Percentiles rank a stretch among this genome's conserved stretches.
Evolutionary conservation across 768 basidiomycete species (phyloP).

Genomic region (Rhodosporidiobolus sp.): DNA sequence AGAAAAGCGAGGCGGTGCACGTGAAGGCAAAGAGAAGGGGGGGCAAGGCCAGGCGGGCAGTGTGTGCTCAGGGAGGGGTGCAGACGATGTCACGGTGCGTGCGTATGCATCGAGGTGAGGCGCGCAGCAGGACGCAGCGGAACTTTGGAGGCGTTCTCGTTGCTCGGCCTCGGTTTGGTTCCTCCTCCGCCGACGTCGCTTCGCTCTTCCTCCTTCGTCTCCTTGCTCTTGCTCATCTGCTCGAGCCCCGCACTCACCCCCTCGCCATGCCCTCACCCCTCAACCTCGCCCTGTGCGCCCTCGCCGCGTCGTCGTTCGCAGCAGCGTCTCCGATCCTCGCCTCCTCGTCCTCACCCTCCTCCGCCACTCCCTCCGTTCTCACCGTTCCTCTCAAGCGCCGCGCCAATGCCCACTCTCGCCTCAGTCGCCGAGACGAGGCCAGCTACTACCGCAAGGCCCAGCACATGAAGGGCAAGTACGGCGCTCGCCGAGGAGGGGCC

Average conservation of each 20-base stretch:
- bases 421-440: constrained; percentile 5
- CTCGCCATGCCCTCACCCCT: neutral
- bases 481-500: neutral
- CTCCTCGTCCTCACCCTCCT: neutral
- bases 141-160: neutral
- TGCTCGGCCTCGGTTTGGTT: neutral
- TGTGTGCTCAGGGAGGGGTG: too few relatives aligned
- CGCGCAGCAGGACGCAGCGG: too few relatives aligned
- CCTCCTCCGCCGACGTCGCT: neutral
- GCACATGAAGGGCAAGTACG: constrained; percentile 25
- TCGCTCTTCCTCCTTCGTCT: neutral
- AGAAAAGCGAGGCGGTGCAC: too few relatives aligned
- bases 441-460: constrained; percentile 13
- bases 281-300: neutral
- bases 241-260: too few relatives aligned
- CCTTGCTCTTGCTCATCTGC: neutral
- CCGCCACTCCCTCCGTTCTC: neutral
- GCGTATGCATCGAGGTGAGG: too few relatives aligned
- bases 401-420: constrained; percentile 1
- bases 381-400: constrained; percentile 5
- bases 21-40: too few relatives aligned
- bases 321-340: neutral
- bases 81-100: too few relatives aligned
- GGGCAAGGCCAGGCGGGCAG: too few relatives aligned
- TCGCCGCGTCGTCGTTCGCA: neutral